Base-by-base conservation (phyloP, 2,329 filamentous ascomycete genomes). In the Aspergillus sojae region DNA sequence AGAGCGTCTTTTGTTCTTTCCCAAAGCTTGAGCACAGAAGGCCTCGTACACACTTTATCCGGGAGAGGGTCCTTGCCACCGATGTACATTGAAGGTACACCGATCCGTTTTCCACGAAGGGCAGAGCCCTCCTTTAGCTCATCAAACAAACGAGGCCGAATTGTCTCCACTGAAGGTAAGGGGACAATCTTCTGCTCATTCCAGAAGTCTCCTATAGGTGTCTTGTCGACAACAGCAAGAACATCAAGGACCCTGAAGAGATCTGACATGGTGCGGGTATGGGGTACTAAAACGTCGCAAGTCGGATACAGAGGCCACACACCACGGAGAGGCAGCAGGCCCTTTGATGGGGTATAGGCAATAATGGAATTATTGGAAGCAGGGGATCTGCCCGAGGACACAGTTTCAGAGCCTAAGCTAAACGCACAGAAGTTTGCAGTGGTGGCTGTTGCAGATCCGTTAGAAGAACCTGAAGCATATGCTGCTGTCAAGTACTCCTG, bases 381-480 rank as follows among this genome's bases (percentile, higher is more conserved):
- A 0, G 85, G 86, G 3, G 83, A 83, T 2, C 86, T 77, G 0
- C 86, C 86, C 0, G 84, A 86, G 0, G 83, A 85, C 0, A 88
- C 83, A 0, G 85, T 86, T 70, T 88, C 86, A 2, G 78, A 80
- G 0, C 81, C 86, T 60, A 88, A 75, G 0, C 83, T 85, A 63
- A 88, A 87, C 0, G 78, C 79, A 7, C 80, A 84, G 56, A 88
- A 81, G 30, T 78, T 83, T 0, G 84, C 76, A 2, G 84, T 77
- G 0, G 83, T 83, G 0, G 85, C 80, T 0, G 81, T 82, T 0
- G 79, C 86, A 1, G 82, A 83, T 1, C 86, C 86, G 64, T 87
- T 86, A 0, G 85, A 88, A 0, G 85, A 88, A 0, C 86, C 86
- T 0, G 85, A 87, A 0, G 81, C 84, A 68, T 83, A 87, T 0